phyloP scores from a whole-genome alignment of 495 filamentous ascomycete genomes.

The Parathielavia hyrcaniae region DNA sequence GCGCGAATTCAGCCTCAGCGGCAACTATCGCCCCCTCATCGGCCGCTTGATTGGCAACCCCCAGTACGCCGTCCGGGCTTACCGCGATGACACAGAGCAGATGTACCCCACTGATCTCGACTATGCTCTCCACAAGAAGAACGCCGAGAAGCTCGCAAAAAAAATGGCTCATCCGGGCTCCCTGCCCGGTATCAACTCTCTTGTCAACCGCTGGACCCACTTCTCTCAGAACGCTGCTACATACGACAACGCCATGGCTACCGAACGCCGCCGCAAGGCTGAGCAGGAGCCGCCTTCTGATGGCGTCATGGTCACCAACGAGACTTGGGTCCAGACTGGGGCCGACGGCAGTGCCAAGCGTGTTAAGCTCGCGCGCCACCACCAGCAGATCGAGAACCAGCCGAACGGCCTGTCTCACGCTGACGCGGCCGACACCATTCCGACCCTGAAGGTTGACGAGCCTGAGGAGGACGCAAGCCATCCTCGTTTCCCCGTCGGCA shows the following conservation, averaged over 20 bases:
- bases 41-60: slow-evolving; percentile 53
- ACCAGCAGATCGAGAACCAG: slow-evolving; percentile 17
- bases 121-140: slow-evolving; percentile 31
- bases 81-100: slow-evolving; percentile 67
- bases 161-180: background rate
- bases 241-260: slow-evolving; percentile 23
- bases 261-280: slow-evolving; percentile 31
- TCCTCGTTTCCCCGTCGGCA: background rate
- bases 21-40: slow-evolving; percentile 78
- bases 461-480: background rate
- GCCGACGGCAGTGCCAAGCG: slow-evolving; percentile 34
- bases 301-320: slow-evolving; percentile 14
- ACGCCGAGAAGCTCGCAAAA: slow-evolving; percentile 11
- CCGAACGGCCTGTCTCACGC: background rate
- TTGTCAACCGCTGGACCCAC: slow-evolving; percentile 18
- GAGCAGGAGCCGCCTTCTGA: slow-evolving; percentile 18
- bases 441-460: slow-evolving; percentile 4
- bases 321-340: slow-evolving; percentile 33
- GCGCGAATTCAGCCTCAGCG: slow-evolving; percentile 82
- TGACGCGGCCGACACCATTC: background rate
- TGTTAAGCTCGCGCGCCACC: slow-evolving; percentile 37
- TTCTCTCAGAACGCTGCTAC: slow-evolving; percentile 22
- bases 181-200: slow-evolving; percentile 3
- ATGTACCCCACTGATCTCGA: slow-evolving; percentile 72
- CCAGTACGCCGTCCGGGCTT: slow-evolving; percentile 61